These are phyloP conservation scores for Linnemannia hyalina DNA, from an alignment of 192 early-diverging fungal genomes.

Conservation along the genomic window DNA sequence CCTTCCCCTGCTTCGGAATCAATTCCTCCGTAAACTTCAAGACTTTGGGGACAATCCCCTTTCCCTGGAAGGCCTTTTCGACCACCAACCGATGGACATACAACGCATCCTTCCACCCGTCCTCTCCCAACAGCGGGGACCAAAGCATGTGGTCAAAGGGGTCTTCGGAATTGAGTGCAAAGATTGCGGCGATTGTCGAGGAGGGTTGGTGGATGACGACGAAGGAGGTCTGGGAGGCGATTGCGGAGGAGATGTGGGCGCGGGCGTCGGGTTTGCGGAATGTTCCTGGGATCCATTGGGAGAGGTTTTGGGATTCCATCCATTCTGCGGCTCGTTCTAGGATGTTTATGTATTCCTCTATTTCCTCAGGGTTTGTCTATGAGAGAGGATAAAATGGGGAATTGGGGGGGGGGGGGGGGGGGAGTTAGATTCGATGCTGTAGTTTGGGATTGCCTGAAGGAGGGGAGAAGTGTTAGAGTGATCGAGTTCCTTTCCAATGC, in stretches of 20 bases:
- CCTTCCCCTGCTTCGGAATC: slow-evolving; percentile 13
- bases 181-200: slow-evolving; percentile 40
- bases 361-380: slow-evolving; percentile 35
- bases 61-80: slow-evolving; percentile 34
- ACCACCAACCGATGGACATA: slow-evolving; percentile 53
- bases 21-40: slow-evolving; percentile 35
- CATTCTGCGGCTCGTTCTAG: slow-evolving; percentile 51
- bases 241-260: slow-evolving; percentile 27
- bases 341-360: slow-evolving; percentile 41
- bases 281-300: slow-evolving; percentile 53
- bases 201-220: slow-evolving; percentile 21
- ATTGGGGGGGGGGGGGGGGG: no score
- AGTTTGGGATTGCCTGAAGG: no score
- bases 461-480: no score
- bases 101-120: slow-evolving; percentile 44
- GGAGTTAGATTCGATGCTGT: not conserved
- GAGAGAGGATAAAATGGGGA: not conserved
- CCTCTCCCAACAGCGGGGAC: slow-evolving; percentile 19
- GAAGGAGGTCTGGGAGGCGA: slow-evolving; percentile 30
- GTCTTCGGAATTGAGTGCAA: slow-evolving; percentile 42
- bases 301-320: slow-evolving; percentile 46
- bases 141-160: slow-evolving; percentile 57
- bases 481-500: not conserved
- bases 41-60: slow-evolving; percentile 34
- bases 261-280: slow-evolving; percentile 27